Evolutionary conservation across 192 early-diverging fungal genomes (phyloP), one percentile per base, ranked within the genome.

Genomic region (Coemansia sp.): DNA sequence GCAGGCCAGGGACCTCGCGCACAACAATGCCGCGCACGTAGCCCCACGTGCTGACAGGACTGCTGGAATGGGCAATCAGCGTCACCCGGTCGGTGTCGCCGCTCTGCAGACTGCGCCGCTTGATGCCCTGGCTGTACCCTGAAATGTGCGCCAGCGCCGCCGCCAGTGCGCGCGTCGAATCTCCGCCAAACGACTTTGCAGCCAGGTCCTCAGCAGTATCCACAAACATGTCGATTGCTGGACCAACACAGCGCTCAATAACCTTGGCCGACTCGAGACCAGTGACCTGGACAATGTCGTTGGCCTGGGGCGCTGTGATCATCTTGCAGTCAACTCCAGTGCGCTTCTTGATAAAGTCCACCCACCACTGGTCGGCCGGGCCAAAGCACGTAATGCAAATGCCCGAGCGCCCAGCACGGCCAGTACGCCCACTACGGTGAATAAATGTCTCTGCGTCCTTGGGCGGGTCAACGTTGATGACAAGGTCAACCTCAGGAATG

Each of bases 391-490:
- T 97, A 28, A 98, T 89, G 70, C 95, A 97, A 15, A 87, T 81
- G 46, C 96, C 95, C 25, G 82, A 85, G 42, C 87, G 89, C 37
- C 92, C 91, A 46, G 93, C 93, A 74, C 96, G 92, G 36, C 94
- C 96, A 1, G 95, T 97, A 72, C 96, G 87, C 17, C 96, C 96
- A 46, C 90, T 92, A 56, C 96, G 89, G 82, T 98, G 96, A 48
- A 98, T 92, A 71, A 97, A 98, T 20, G 89, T 86, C 69, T 98
- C 94, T 18, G 94, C 84, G 73, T 98, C 95, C 72, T 86, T 85
- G 59, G 94, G 95, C 47, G 94, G 95, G 65, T 97, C 93, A 66
- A 88, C 89, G 82, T 98, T 97, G 83, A 98, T 92, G 18, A 98
- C 96, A 37, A 98, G 80, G 84, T 97, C 96, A 50, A 97, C 93